Evolutionary conservation across 768 basidiomycete species (phyloP).

Genomic region (Lenzites betulinus): DNA sequence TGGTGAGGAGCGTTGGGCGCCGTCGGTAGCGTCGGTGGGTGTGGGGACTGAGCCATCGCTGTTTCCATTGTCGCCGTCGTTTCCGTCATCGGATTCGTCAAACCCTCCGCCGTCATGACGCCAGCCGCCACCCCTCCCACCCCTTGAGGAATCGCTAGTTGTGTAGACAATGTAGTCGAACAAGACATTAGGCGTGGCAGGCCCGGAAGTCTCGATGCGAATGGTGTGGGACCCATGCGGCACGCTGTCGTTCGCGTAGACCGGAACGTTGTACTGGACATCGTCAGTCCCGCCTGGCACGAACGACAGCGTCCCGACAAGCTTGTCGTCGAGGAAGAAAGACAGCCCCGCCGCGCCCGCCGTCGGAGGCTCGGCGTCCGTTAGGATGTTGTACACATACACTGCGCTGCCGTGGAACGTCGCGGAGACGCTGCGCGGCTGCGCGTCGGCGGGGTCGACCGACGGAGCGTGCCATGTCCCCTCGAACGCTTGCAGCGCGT

Average conservation of each 20-base stretch:
- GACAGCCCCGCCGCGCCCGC: not conserved
- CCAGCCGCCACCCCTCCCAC: not conserved
- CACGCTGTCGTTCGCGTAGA: conserved; percentile 4
- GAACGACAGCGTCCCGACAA: not conserved
- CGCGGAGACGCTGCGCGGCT: not conserved
- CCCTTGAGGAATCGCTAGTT: not conserved
- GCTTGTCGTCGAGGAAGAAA: conserved; percentile 10
- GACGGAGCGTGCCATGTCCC: conserved; percentile 8
- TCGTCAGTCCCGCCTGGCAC: not conserved
- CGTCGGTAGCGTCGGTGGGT: not conserved
- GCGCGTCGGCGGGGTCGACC: not conserved
- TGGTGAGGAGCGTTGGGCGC: not conserved
- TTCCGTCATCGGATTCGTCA: too few species aligned
- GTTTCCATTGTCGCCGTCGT: not conserved
- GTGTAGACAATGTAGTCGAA: conserved; percentile 19
- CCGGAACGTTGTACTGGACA: conserved; percentile 1
- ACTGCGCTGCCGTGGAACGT: conserved; percentile 1
- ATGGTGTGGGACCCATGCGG: conserved; percentile 5
- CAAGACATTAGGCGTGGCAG: not conserved
- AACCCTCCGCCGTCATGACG: not conserved
- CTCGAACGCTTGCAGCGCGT: not conserved
- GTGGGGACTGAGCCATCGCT: not conserved
- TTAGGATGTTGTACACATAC: conserved; percentile 2
- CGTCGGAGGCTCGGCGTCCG: not conserved
- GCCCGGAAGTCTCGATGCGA: not conserved